phyloP scores from a whole-genome alignment of 768 basidiomycete genomes.

The Neoboletus subvelutipes region DNA sequence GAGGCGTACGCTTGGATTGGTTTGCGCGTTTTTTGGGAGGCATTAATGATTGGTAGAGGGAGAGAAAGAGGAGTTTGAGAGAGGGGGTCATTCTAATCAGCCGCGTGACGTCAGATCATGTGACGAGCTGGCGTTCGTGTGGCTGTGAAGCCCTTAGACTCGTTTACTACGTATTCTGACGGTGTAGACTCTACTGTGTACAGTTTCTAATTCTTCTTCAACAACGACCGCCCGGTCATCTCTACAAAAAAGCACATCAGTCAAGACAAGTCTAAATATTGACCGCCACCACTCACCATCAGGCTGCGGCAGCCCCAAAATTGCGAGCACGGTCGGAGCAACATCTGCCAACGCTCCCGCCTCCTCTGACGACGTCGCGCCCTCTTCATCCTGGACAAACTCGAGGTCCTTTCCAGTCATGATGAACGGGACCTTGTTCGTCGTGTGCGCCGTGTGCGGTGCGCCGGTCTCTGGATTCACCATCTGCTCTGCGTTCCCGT shows the following conservation, averaged over 20 bases:
- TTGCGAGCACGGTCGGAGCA: slow-evolving; percentile 81
- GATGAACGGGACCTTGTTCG: slow-evolving; percentile 87
- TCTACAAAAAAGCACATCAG: slow-evolving; percentile 17
- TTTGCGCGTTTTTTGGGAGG: slow-evolving; percentile 18
- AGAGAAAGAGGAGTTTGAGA: neutral
- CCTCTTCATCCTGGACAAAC: slow-evolving; percentile 52
- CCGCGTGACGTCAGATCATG: slow-evolving; percentile 21
- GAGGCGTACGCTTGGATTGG: slow-evolving; percentile 5
- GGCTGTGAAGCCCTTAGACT: neutral
- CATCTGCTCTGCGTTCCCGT: slow-evolving; percentile 97
- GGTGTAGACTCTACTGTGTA: slow-evolving; percentile 11
- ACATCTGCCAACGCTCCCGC: slow-evolving; percentile 85
- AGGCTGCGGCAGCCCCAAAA: slow-evolving; percentile 72
- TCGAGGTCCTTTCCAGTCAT: slow-evolving; percentile 65
- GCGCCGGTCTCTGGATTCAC: slow-evolving; percentile 76
- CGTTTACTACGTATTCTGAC: neutral
- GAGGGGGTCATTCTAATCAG: neutral
- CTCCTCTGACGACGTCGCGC: slow-evolving; percentile 50
- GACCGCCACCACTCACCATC: slow-evolving; percentile 46
- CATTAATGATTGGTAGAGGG: slow-evolving; percentile 4
- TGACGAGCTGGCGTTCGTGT: neutral
- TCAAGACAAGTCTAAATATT: neutral
- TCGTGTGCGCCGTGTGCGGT: slow-evolving; percentile 91
- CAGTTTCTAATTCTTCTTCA: slow-evolving; percentile 26
- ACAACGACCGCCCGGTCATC: slow-evolving; percentile 31